Evolutionary conservation across 2,329 filamentous ascomycete species (phyloP).

Genomic region (Dactylellina drechsleri): DNA sequence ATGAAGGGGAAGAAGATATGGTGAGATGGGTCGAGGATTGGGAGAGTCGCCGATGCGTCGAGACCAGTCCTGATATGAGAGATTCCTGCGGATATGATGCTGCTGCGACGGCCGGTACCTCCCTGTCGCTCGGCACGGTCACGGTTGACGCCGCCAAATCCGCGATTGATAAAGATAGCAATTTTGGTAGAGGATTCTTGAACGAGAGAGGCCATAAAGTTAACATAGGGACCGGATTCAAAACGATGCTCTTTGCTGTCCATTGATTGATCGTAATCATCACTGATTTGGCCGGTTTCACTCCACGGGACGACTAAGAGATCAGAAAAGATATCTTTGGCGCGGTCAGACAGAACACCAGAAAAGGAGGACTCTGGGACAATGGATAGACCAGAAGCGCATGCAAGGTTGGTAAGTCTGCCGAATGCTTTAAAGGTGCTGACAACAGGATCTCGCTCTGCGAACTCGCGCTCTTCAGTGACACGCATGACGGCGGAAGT

Average conservation of each 20-base stretch:
- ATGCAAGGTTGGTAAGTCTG: conserved; percentile 81
- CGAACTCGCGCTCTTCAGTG: conserved; percentile 79
- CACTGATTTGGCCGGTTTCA: conserved; percentile 78
- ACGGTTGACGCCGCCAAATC: conserved; percentile 67
- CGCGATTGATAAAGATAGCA: conserved; percentile 82
- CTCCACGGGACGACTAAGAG: conserved; percentile 90
- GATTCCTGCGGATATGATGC: conserved; percentile 55
- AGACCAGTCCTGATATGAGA: conserved; percentile 57
- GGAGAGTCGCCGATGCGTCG: conserved; percentile 68
- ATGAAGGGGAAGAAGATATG: conserved; percentile 90
- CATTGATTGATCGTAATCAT: conserved; percentile 68
- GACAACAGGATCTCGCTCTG: conserved; percentile 80
- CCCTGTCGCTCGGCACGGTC: conserved; percentile 58
- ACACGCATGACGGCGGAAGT: conserved; percentile 96
- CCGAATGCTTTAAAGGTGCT: conserved; percentile 92
- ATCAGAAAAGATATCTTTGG: conserved; percentile 75
- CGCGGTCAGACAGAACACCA: conserved; percentile 77
- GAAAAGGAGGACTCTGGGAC: conserved; percentile 81
- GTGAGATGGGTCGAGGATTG: conserved; percentile 75
- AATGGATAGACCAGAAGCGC: conserved; percentile 82
- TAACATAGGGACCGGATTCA: conserved; percentile 71
- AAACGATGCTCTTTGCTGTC: conserved; percentile 67
- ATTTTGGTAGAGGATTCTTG: conserved; percentile 73
- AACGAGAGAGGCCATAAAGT: conserved; percentile 77
- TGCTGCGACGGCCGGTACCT: conserved; percentile 52